Evolutionary conservation across 768 basidiomycete species (phyloP), one percentile per base, ranked within the genome.

Genomic region (Piloderma croceum): DNA sequence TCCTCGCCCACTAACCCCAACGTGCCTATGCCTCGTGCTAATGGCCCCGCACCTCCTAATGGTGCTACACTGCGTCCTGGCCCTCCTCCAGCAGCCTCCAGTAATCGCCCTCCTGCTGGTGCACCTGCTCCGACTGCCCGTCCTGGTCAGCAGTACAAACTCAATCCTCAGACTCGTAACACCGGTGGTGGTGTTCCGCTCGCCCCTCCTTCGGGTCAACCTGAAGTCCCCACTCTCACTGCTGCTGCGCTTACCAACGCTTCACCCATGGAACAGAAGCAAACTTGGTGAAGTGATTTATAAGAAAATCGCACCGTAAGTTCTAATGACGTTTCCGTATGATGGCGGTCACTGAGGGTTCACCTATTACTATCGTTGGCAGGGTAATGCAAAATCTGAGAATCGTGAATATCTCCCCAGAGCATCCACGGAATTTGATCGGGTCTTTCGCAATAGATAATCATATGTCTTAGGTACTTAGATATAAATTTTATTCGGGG

Each of bases 231-330:
- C 18, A 63, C 68, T 43, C 74, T 89, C 44, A 79, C 76, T 35
- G 68, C 89, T 17, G 72, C 80, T 55, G 56, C 73, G 7, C 70
- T 86, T 45, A 75, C 76, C 31, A 71, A 56, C 46, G 78, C 79
- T 18, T 64, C 73, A 35, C 77, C 81, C 27, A 69, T 73, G 61
- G 94, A 98, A 65, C 92, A 97, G 78, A 99, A 99, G 74, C 96
- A 99, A 65, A 91, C 74, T 99, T 35, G 96, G 96, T 52, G 96
- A 99, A 67, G 79, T 87, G 36, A 80, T 97, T 52, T 97, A 97
- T 69, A 83, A 94, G 77, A 84, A 79, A 59, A 93, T 97, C 49
- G 77, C 73, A 43, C 57, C 65, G 86, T 90, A 69, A 61, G 88
- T 76, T n/a, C n/a, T n/a, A n/a, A n/a, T n/a, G n/a, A n/a, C n/a